These are phyloP conservation scores for Penstemon eatonii DNA, from an alignment of 257 asterid genomes.

Conservation along the genomic window DNA sequence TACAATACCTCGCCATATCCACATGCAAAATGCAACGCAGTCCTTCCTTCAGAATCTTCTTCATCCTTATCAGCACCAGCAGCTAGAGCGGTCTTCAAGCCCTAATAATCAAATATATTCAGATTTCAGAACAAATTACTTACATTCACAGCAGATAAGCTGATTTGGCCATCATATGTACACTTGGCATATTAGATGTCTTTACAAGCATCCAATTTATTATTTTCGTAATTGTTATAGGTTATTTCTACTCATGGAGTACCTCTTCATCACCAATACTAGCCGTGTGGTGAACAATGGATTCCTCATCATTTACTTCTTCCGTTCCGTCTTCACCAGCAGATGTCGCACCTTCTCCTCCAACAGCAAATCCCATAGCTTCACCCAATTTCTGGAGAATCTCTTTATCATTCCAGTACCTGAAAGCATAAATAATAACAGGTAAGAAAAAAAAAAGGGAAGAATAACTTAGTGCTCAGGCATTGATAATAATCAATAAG, in stretches of 20 bases:
- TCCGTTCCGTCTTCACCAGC: conserved; percentile 71
- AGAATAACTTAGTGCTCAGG: no score
- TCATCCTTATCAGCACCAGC: conserved; percentile 94
- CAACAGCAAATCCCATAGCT: conserved; percentile 63
- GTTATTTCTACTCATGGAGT: conserved; percentile 18
- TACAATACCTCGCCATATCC: conserved; percentile 92
- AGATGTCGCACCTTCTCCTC: conserved; percentile 46
- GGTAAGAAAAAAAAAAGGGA: no score
- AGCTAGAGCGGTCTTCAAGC: conserved; percentile 77
- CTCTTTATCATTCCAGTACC: conserved; percentile 67
- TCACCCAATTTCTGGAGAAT: conserved; percentile 63
- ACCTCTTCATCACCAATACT: conserved; percentile 88
- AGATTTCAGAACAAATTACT: no score
- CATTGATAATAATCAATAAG: no score
- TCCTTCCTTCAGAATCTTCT: conserved; percentile 98
- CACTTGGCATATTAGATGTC: background rate
- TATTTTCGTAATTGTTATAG: background rate
- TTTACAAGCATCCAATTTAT: conserved; percentile 3
- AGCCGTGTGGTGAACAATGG: conserved; percentile 85
- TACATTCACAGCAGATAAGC: background rate
- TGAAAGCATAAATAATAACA: background rate
- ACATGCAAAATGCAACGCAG: conserved; percentile 97
- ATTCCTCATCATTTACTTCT: conserved; percentile 80
- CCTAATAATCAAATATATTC: conserved; percentile 37
- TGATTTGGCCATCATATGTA: background rate